phyloP scores from a whole-genome alignment of 2,329 filamentous ascomycete species.

The Sporothrix protearum region DNA sequence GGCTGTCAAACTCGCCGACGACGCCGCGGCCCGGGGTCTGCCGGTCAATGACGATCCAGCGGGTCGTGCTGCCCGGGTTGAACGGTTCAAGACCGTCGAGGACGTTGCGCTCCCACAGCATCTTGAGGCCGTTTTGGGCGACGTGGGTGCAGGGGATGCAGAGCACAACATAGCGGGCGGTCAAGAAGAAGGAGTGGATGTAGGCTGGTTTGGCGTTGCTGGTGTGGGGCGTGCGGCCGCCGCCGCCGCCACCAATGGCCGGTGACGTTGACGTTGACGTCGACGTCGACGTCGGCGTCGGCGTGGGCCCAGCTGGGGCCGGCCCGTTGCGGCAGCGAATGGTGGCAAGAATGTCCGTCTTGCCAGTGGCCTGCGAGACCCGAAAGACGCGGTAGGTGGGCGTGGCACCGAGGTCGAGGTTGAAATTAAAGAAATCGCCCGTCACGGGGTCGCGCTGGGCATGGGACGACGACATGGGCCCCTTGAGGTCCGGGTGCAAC shows the following conservation, averaged over 20 bases:
- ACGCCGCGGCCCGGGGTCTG: constrained; percentile 51
- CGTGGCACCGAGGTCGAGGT: constrained; percentile 59
- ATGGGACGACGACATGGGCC: constrained; percentile 66
- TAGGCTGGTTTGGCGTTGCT: constrained; percentile 55
- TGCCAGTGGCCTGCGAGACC: constrained; percentile 56
- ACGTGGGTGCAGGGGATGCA: constrained; percentile 68
- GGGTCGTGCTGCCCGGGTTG: constrained; percentile 52
- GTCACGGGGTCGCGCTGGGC: constrained; percentile 66
- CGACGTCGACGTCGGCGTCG: no score
- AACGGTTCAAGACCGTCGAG: constrained; percentile 65
- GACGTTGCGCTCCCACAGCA: constrained; percentile 64
- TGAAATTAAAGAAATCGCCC: constrained; percentile 78
- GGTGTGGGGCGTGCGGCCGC: background rate
- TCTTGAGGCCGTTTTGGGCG: constrained; percentile 53
- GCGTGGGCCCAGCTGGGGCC: background rate
- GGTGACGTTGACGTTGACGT: background rate
- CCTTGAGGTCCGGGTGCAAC: constrained; percentile 66
- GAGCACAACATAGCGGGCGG: constrained; percentile 65
- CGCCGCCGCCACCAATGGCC: no score
- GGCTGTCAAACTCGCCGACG: constrained; percentile 64
- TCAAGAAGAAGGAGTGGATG: constrained; percentile 78
- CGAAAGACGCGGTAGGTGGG: constrained; percentile 68
- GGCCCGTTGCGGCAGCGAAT: constrained; percentile 40
- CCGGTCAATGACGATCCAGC: constrained; percentile 74
- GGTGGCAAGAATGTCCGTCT: constrained; percentile 65